phyloP scores from a whole-genome alignment of 768 basidiomycete species.

The Lactarius hatsudake region DNA sequence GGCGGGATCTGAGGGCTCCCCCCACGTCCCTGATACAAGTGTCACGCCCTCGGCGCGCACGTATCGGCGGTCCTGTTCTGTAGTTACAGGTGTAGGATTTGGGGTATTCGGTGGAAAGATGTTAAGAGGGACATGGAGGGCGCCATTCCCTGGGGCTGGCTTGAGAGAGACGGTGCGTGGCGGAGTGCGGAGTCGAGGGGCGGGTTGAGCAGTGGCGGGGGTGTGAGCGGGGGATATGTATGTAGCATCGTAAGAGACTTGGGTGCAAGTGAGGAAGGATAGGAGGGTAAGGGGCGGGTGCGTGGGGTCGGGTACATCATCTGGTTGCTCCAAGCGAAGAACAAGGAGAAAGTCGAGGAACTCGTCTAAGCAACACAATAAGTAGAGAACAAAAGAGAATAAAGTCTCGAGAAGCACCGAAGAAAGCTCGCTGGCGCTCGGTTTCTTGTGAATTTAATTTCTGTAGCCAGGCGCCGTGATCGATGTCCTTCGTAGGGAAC shows the following conservation, averaged over 20 bases:
- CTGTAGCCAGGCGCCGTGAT: slow-evolving; percentile 55
- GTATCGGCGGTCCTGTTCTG: slow-evolving; percentile 73
- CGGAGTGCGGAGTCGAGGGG: slow-evolving; percentile 36
- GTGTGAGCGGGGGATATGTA: slow-evolving; percentile 59
- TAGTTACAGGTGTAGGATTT: slow-evolving; percentile 74
- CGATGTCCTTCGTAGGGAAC: slow-evolving; percentile 46
- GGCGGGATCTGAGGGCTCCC: slow-evolving; percentile 51
- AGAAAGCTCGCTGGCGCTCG: slow-evolving; percentile 69
- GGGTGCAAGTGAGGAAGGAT: slow-evolving; percentile 62
- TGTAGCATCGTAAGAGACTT: slow-evolving; percentile 77
- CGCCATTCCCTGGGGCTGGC: slow-evolving; percentile 17
- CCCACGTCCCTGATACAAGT: slow-evolving; percentile 73
- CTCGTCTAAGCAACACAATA: slow-evolving; percentile 35
- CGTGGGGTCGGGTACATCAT: slow-evolving; percentile 34
- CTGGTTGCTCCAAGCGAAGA: slow-evolving; percentile 34
- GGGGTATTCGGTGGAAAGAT: slow-evolving; percentile 84
- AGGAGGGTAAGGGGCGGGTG: slow-evolving; percentile 44
- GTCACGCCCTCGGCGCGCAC: slow-evolving; percentile 73
- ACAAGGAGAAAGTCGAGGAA: slow-evolving; percentile 29
- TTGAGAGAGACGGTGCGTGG: slow-evolving; percentile 54
- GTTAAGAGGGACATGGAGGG: slow-evolving; percentile 43
- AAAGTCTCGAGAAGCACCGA: slow-evolving; percentile 49
- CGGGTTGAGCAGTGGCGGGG: slow-evolving; percentile 32
- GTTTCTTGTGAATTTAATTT: slow-evolving; percentile 41
- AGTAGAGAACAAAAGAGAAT: slow-evolving; percentile 24